These are phyloP conservation scores for Populus simonii DNA, from an alignment of 345 rosid genomes.

Conservation along the genomic window DNA sequence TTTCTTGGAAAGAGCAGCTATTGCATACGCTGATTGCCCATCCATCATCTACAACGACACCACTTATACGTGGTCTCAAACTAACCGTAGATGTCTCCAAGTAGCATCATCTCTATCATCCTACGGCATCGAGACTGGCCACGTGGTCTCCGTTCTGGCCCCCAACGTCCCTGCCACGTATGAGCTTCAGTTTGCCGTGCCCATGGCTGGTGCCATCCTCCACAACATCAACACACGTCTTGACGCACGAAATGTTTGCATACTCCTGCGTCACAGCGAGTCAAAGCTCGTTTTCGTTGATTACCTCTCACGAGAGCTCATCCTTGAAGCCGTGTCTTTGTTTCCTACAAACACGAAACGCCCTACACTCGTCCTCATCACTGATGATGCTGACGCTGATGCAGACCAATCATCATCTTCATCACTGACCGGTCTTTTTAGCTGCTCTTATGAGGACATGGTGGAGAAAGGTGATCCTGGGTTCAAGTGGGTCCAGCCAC, in stretches of 20 bases:
- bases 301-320: constrained; percentile 31
- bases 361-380: constrained; percentile 51
- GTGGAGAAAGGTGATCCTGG: constrained; percentile 17
- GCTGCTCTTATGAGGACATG: constrained; percentile 17
- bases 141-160: constrained; percentile 70
- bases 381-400: constrained; percentile 33
- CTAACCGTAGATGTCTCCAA: constrained; percentile 66
- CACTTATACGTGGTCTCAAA: constrained; percentile 68
- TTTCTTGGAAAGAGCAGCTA: constrained; percentile 59
- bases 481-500: constrained; percentile 25
- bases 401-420: neutral
- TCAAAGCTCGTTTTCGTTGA: constrained; percentile 75
- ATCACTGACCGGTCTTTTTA: constrained; percentile 1
- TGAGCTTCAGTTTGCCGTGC: constrained; percentile 87
- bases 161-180: constrained; percentile 76
- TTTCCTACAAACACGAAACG: constrained; percentile 25
- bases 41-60: constrained; percentile 53
- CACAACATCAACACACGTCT: constrained; percentile 85
- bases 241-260: constrained; percentile 64
- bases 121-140: constrained; percentile 40
- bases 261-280: constrained; percentile 61
- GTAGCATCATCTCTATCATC: constrained; percentile 70
- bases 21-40: constrained; percentile 69
- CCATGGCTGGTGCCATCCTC: constrained; percentile 75
- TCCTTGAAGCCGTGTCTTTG: constrained; percentile 51